Percentiles rank a stretch among this genome's conserved stretches.
phyloP scores from a whole-genome alignment of 2,329 filamentous ascomycete species.

The Escovopsis sp. region DNA sequence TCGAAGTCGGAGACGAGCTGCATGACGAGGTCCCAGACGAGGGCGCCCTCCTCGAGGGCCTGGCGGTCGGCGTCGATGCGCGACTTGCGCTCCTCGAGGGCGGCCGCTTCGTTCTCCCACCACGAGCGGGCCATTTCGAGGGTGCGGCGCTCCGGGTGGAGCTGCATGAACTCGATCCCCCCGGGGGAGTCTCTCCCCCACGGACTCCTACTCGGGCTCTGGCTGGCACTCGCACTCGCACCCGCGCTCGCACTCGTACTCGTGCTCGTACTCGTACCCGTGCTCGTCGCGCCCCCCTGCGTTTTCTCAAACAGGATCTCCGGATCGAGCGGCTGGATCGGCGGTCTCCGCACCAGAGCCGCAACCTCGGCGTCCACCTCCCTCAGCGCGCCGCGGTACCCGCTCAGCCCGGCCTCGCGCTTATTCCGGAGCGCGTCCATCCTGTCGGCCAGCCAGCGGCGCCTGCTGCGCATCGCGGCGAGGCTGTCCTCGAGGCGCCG shows the following conservation, averaged over 20 bases:
- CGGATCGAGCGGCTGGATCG: constrained; percentile 35
- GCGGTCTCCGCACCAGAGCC: constrained; percentile 42
- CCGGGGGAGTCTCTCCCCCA: constrained; percentile 16
- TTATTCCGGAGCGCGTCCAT: constrained; percentile 49
- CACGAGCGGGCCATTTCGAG: constrained; percentile 55
- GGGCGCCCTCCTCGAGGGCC: constrained; percentile 51
- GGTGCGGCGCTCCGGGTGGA: constrained; percentile 51
- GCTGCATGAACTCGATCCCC: constrained; percentile 39
- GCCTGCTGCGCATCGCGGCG: constrained; percentile 41
- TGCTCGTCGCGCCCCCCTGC: no score
- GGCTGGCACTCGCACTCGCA: no score
- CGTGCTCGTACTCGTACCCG: no score
- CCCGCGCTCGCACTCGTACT: no score
- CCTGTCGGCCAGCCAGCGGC: constrained; percentile 41
- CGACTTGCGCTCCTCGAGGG: constrained; percentile 37
- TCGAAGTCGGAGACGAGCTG: constrained; percentile 50
- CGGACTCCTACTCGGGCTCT: no score
- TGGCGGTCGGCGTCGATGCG: constrained; percentile 44
- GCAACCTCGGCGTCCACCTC: constrained; percentile 49
- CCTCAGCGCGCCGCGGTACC: constrained; percentile 50
- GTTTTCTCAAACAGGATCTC: no score
- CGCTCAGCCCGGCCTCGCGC: constrained; percentile 55
- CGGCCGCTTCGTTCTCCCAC: constrained; percentile 48
- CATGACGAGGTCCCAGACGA: constrained; percentile 50
- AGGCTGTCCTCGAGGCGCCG: constrained; percentile 48